These are phyloP conservation scores for Botrytis cinerea DNA, from an alignment of 2,329 filamentous ascomycete genomes.

Conservation along the genomic window DNA sequence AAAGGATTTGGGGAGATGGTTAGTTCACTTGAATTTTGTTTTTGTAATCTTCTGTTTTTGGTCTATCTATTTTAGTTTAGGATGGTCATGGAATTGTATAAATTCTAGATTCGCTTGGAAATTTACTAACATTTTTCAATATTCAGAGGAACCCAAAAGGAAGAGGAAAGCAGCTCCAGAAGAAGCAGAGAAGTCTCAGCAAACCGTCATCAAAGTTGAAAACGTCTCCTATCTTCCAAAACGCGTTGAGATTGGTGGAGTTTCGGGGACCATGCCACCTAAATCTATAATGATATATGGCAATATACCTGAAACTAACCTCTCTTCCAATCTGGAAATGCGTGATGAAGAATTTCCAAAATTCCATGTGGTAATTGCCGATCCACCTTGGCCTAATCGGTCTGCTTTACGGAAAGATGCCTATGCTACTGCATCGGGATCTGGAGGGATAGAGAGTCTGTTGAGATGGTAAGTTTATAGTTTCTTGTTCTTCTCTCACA, in stretches of 20 bases:
- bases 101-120: not conserved
- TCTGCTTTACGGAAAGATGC: conserved; percentile 64
- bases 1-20: not conserved
- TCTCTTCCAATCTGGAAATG: not conserved
- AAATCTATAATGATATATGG: conserved; percentile 7
- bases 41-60: not conserved
- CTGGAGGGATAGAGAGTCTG: not conserved
- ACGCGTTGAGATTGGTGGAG: not conserved
- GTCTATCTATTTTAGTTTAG: not conserved
- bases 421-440: conserved; percentile 42
- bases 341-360: conserved; percentile 43
- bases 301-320: not conserved
- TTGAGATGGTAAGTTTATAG: not conserved
- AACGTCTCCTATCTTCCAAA: not conserved
- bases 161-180: not conserved
- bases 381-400: conserved; percentile 81
- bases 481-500: not conserved
- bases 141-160: conserved; percentile 4
- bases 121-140: not conserved
- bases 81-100: not conserved
- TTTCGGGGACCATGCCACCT: not conserved
- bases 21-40: not conserved
- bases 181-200: not conserved
- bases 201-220: not conserved
- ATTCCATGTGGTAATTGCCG: conserved; percentile 71